Conservation (phyloP, 139 green algal species). For the Chlorella sp. region DNA sequence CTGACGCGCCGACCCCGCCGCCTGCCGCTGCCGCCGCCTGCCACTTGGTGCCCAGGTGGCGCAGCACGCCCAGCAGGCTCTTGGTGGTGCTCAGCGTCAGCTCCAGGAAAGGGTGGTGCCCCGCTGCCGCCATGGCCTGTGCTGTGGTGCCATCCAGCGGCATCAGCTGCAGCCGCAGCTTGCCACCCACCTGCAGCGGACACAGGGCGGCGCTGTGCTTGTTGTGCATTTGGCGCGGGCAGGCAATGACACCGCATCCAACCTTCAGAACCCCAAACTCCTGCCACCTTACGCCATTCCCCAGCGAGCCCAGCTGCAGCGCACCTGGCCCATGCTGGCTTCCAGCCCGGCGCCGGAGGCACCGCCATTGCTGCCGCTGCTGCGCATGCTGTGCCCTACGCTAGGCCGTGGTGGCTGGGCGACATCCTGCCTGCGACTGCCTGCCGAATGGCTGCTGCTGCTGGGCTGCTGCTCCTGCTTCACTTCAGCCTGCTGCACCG, state of each 20-base stretch:
- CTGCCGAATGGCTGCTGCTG: conserved; percentile 15
- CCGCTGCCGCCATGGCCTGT: background rate
- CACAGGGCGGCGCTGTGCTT: background rate
- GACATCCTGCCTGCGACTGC: background rate
- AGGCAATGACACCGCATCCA: background rate
- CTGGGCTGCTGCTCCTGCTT: background rate
- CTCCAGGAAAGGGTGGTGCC: conserved; percentile 28
- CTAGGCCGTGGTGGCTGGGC: background rate
- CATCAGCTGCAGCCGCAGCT: conserved; percentile 27
- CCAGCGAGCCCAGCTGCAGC: no score
- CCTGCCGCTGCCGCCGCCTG: background rate
- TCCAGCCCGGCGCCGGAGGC: background rate
- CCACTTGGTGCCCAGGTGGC: conserved; percentile 32
- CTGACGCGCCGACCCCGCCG: background rate
- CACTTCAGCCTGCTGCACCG: no score
- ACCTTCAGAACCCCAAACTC: no score
- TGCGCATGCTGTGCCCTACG: conserved; percentile 16
- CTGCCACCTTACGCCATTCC: no score
- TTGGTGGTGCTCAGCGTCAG: conserved; percentile 15
- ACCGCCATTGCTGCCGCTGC: conserved; percentile 25
- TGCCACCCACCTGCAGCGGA: background rate
- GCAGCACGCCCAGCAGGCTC: conserved; percentile 36
- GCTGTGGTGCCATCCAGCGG: conserved; percentile 4
- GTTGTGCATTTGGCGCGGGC: background rate
- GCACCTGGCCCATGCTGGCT: conserved; percentile 24